Base-by-base conservation (phyloP, 331 rosid species). In the Prunus yedoensis region DNA sequence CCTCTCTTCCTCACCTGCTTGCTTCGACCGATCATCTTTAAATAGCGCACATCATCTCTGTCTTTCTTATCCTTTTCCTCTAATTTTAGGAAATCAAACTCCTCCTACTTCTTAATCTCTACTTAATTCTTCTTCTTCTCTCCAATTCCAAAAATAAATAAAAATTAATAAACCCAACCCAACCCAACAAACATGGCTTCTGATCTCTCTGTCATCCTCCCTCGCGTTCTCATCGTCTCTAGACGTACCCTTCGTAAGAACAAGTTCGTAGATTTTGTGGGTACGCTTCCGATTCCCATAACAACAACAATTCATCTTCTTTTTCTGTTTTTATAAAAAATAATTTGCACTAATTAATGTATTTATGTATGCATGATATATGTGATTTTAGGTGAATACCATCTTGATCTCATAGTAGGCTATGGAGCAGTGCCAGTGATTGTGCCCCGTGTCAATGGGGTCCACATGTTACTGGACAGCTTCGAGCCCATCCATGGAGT, bases 401-500 rank as follows among this genome's bases (percentile, higher is more conserved):
- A 94, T 81, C 96, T 94, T 7, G 96, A 94, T 86, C 98, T 94
- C 25, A 87, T 94, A 77, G 93, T 94, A 16, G 75, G 80, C 2
- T 89, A 94, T 58, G 97, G 97, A 0, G 98, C 97, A 0, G 96
- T 90, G 21, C 97, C 98, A 1, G 93, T 94, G 0, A 94, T 94
- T 16, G 89, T 91, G n/a, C 98, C 98, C 9, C 88, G 98, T 32
- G 98, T 94, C 10, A 70, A 83, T 18, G 97, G 98, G 54, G 91
- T 91, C 10, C 93, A 91, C 41, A 86, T 81, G 91, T 74, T 91
- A 16, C 45, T 94, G 45, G 88, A 90, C 12, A 94, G 98, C 76
- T 94, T 94, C 66, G 97, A 91, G 78, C 98, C 98, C 23, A 91
- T 94, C 81, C 98, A 94, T 78, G 98, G 98, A 8, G 98, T 94